phyloP scores from a whole-genome alignment of 140 eudicot species.

The Flaveria floridana region DNA sequence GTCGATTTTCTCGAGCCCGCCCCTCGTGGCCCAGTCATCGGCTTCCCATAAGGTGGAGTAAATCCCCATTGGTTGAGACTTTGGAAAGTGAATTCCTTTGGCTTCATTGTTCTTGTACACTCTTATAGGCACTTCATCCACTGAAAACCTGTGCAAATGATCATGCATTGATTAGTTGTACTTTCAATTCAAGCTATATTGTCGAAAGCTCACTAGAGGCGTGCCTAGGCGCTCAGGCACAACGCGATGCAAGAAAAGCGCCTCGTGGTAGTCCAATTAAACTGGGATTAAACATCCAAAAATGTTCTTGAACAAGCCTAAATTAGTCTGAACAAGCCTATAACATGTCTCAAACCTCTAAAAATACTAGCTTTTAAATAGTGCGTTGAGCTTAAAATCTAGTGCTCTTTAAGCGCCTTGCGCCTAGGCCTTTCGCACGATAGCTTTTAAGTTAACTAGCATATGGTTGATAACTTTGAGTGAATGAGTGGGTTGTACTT shows the following conservation, averaged over 20 bases:
- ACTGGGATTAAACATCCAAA: too few relatives aligned
- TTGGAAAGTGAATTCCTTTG: conserved; percentile 15
- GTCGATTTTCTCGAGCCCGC: conserved; percentile 16
- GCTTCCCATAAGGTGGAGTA: conserved; percentile 24
- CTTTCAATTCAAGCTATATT: neutral
- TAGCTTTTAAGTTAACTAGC: neutral
- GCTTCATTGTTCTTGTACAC: conserved; percentile 22
- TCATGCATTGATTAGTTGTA: conserved; percentile 7
- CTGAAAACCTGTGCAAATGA: conserved; percentile 7
- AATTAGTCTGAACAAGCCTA: too few relatives aligned
- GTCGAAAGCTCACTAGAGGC: too few relatives aligned
- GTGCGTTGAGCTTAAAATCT: too few relatives aligned
- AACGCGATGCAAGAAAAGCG: too few relatives aligned
- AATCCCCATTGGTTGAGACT: conserved; percentile 14
- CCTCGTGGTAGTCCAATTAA: too few relatives aligned
- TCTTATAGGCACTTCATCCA: conserved; percentile 27
- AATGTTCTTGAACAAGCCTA: too few relatives aligned
- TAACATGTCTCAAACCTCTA: too few relatives aligned
- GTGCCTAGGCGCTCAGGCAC: too few relatives aligned
- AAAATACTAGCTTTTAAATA: too few relatives aligned
- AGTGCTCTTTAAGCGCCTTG: too few relatives aligned
- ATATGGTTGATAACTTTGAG: neutral
- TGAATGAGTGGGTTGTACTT: neutral
- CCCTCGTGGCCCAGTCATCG: conserved; percentile 24
- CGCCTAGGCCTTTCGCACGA: too few relatives aligned